phyloP scores from a whole-genome alignment of 192 early-diverging fungal species.

The Entomortierella lignicola region DNA sequence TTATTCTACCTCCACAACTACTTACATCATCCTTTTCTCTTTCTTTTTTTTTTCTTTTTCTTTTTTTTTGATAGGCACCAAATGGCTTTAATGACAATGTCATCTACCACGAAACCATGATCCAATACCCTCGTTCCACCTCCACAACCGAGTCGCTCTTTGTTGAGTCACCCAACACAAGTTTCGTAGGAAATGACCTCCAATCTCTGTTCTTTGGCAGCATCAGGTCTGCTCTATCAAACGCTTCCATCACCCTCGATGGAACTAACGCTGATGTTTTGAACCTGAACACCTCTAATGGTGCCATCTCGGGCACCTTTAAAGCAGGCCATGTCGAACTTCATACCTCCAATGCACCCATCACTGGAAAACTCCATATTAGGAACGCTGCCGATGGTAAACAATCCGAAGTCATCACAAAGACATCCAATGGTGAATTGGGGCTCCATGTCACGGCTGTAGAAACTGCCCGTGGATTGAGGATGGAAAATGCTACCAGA shows the following conservation, averaged over 20 bases:
- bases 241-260: slow-evolving; percentile 14
- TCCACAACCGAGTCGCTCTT: slow-evolving; percentile 5
- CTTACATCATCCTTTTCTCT: background rate
- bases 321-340: slow-evolving; percentile 28
- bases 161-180: slow-evolving; percentile 15
- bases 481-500: slow-evolving; percentile 17
- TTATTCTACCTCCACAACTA: too few relatives aligned
- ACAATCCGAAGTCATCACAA: slow-evolving; percentile 12
- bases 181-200: slow-evolving; percentile 7
- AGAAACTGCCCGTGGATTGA: slow-evolving; percentile 20
- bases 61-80: slow-evolving; percentile 25
- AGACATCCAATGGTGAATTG: slow-evolving; percentile 9
- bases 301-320: slow-evolving; percentile 14
- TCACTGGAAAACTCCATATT: slow-evolving; percentile 19
- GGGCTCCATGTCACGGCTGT: slow-evolving; percentile 21
- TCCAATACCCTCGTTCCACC: slow-evolving; percentile 19
- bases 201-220: slow-evolving; percentile 9
- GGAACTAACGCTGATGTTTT: slow-evolving; percentile 1
- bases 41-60: background rate
- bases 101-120: slow-evolving; percentile 38
- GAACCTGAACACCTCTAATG: slow-evolving; percentile 19
- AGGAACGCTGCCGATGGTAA: slow-evolving; percentile 18
- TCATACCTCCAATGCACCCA: slow-evolving; percentile 20
- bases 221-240: slow-evolving; percentile 23
- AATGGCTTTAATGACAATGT: background rate